Conservation (phyloP, 208 protist species). For the Polymyxa betae region DNA sequence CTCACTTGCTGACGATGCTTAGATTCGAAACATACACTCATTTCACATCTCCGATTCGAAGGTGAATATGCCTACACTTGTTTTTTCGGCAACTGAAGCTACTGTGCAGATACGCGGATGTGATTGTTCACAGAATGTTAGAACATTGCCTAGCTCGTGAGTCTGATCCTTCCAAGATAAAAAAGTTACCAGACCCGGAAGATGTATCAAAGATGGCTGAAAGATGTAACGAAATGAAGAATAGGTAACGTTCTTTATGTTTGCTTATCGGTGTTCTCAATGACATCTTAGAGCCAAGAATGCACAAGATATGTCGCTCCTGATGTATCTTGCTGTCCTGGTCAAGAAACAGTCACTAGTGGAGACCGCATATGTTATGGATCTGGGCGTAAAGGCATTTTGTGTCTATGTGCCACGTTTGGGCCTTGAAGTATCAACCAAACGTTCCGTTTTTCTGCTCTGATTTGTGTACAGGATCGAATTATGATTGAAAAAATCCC, state of each 20-base stretch:
- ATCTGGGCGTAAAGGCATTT: neutral
- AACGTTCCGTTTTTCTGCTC: neutral
- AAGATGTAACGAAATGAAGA: neutral
- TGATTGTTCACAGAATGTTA: neutral
- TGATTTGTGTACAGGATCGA: neutral
- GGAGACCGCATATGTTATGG: neutral
- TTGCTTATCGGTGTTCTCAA: too few species aligned
- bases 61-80: neutral
- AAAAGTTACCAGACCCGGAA: neutral
- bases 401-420: neutral
- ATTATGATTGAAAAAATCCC: neutral
- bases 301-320: neutral
- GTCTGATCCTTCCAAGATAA: neutral
- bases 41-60: constrained; percentile 1
- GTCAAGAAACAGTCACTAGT: neutral
- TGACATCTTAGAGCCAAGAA: neutral
- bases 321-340: neutral
- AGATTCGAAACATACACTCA: constrained; percentile 4
- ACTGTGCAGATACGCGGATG: neutral
- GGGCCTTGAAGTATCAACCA: neutral
- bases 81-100: neutral
- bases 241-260: neutral
- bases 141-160: neutral
- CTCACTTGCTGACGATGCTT: neutral
- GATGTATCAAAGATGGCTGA: neutral